phyloP scores from a whole-genome alignment of 768 basidiomycete species.

The Pisolithus marmoratus region DNA sequence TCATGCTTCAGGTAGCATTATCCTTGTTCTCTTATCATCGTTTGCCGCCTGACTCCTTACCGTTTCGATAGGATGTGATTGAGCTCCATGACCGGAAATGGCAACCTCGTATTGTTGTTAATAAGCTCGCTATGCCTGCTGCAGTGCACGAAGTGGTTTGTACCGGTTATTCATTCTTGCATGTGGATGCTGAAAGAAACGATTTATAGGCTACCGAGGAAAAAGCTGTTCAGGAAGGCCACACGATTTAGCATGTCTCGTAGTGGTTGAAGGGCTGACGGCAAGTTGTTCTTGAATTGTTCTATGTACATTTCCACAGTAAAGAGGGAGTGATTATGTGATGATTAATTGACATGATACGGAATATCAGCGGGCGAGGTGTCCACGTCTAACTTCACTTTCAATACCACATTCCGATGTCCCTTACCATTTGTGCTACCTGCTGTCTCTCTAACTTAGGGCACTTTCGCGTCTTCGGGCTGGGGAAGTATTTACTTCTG shows the following conservation, averaged over 20 bases:
- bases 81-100: slow-evolving; percentile 84
- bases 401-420: too few relatives aligned
- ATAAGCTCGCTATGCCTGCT: slow-evolving; percentile 83
- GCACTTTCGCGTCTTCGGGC: too few relatives aligned
- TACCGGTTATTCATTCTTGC: slow-evolving; percentile 10
- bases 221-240: slow-evolving; percentile 57
- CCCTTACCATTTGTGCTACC: too few relatives aligned
- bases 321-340: too few relatives aligned
- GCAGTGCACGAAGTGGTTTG: slow-evolving; percentile 82
- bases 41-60: background rate
- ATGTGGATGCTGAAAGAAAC: slow-evolving; percentile 27
- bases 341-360: too few relatives aligned
- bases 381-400: too few relatives aligned
- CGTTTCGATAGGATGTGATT: slow-evolving; percentile 68
- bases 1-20: slow-evolving; percentile 83
- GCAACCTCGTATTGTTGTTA: slow-evolving; percentile 63
- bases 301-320: too few relatives aligned
- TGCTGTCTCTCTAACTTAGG: too few relatives aligned
- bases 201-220: slow-evolving; percentile 69
- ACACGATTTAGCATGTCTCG: slow-evolving; percentile 68
- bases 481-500: too few relatives aligned
- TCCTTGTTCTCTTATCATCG: background rate
- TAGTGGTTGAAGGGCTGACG: slow-evolving; percentile 85
- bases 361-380: too few relatives aligned
- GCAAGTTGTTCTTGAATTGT: too few relatives aligned